Evolutionary conservation across 441 rosid species (phyloP), one percentile per base, ranked within the genome.

Genomic region (Adansonia rubrostipa): DNA sequence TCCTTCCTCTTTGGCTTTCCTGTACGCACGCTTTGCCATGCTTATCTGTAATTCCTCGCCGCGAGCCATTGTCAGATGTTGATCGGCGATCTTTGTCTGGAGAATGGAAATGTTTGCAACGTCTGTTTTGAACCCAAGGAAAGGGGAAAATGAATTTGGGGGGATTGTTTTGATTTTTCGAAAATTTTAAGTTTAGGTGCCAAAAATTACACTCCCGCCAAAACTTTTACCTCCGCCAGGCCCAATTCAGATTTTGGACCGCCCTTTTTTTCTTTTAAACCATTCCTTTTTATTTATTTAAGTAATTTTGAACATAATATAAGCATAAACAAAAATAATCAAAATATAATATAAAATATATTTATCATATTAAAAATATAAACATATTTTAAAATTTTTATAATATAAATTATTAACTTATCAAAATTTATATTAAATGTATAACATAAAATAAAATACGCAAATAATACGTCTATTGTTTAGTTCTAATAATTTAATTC

Each of bases 1-100:
- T 74, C 99, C 99, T 71, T 85, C 91, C 73, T 80, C 94, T 86
- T 71, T 71, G 15, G 99, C 98, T 1, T 50, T 88, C 78, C 86
- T 80, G 87, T 88, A 92, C 1, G 93, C 78, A 53, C 90, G 87
- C 87, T 88, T 97, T 83, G 97, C 98, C 69, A 83, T 84, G 53
- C 6, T 82, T 48, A 88, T 67, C 82, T 85, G 81, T 33, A 36
- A 83, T 54, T 81, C 90, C 10, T 87, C 83, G 62, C 91, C 81
- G 71, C 91, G 85, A 0, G 77, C 89, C 99, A 96, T 94, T 64
- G 42, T 42, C 17, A 3, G 17, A 14, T 28, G 66, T 4, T 33
- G 53, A 57, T 42, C 0, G 19, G 19, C 5, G 50, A 72, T 72
- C 75, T 36, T 71, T 57, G 74, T 28, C 45, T 4, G 61, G 24